Evolutionary conservation across 805 yeast genomes (phyloP).

Genomic region (Metschnikowia picachoensis): DNA sequence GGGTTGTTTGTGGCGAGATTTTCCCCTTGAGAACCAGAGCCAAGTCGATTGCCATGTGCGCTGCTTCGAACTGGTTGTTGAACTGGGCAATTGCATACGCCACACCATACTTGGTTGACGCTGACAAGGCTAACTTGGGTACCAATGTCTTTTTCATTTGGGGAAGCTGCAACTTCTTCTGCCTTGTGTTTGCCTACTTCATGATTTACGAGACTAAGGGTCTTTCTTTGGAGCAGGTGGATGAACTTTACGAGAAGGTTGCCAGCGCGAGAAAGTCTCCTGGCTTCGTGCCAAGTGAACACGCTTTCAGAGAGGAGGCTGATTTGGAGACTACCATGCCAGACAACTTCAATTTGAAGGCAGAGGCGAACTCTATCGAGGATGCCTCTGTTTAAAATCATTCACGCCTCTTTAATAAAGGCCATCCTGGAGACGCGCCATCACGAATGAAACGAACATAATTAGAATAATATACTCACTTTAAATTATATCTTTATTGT

Average conservation of each 20-base stretch:
- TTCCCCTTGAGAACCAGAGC: conserved; percentile 38
- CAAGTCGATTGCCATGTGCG: conserved; percentile 37
- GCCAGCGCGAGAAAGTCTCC: conserved; percentile 32
- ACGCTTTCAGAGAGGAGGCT: conserved; percentile 31
- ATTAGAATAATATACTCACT: too few species aligned
- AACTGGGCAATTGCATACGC: conserved; percentile 41
- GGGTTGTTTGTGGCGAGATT: conserved; percentile 38
- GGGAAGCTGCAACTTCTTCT: conserved; percentile 38
- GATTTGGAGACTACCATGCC: conserved; percentile 11
- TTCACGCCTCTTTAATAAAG: background rate
- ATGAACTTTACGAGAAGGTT: conserved; percentile 35
- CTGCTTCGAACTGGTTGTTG: conserved; percentile 42
- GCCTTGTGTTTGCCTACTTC: conserved; percentile 31
- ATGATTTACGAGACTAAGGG: conserved; percentile 40
- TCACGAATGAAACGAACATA: too few species aligned
- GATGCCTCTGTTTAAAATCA: conserved; percentile 22
- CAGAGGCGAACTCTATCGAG: conserved; percentile 26
- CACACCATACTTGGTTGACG: conserved; percentile 40
- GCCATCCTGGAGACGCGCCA: too few species aligned
- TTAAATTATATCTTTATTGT: too few species aligned
- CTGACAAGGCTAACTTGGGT: conserved; percentile 38
- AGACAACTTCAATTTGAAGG: conserved; percentile 20
- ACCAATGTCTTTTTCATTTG: conserved; percentile 41
- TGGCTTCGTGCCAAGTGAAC: conserved; percentile 30
- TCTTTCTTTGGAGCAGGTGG: conserved; percentile 40